phyloP scores from a whole-genome alignment of 257 asterid genomes.

The Solanum pennellii region DNA sequence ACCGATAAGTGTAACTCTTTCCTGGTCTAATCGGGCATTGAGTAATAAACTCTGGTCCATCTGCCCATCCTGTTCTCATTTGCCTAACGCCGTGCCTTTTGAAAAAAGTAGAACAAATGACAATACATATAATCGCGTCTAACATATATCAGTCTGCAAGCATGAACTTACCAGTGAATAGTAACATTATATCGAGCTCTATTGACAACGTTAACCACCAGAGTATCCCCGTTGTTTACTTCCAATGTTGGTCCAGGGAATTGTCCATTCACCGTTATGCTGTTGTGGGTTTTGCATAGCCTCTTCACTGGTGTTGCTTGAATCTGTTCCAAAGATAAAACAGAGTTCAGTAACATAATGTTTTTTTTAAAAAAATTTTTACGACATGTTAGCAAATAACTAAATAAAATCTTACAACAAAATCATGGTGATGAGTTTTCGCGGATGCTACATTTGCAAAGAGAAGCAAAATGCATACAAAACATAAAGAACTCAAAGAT shows the following conservation, averaged over 20 bases:
- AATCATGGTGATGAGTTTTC: conserved; percentile 47
- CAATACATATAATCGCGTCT: background rate
- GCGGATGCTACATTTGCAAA: conserved; percentile 31
- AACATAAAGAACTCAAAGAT: conserved; percentile 4
- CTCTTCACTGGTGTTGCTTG: conserved; percentile 73
- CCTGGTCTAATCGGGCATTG: conserved; percentile 83
- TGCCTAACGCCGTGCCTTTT: conserved; percentile 81
- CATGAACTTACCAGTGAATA: conserved; percentile 54
- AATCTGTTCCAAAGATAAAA: conserved; percentile 23
- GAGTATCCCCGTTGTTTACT: conserved; percentile 71
- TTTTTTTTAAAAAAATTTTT: background rate
- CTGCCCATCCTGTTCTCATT: conserved; percentile 66
- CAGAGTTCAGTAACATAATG: background rate
- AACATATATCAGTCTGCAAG: background rate
- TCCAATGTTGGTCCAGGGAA: conserved; percentile 69
- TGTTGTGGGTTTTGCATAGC: conserved; percentile 33
- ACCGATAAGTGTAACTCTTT: conserved; percentile 56
- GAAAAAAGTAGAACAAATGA: background rate
- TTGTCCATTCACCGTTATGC: conserved; percentile 61
- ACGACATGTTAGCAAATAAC: background rate
- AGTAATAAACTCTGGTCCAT: conserved; percentile 74
- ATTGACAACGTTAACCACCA: conserved; percentile 54
- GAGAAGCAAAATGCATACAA: conserved; percentile 21
- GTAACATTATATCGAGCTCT: conserved; percentile 67
- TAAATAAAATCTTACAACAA: conserved; percentile 27